These are phyloP conservation scores for Penstemon barbatus DNA, from an alignment of 257 asterid genomes.

Conservation along the genomic window DNA sequence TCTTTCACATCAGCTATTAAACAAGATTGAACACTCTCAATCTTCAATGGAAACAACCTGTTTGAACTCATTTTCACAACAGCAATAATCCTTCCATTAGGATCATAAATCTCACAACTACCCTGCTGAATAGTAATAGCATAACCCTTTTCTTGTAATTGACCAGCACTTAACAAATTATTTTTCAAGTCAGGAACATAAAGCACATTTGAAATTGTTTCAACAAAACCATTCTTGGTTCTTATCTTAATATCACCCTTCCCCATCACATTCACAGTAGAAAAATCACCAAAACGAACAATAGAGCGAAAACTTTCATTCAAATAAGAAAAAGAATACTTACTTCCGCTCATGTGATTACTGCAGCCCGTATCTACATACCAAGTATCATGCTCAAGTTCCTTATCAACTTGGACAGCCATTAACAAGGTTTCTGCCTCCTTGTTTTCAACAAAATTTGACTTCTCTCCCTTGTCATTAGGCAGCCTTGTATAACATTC, in stretches of 20 bases:
- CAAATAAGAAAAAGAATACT: neutral
- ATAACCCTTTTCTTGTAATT: slow-evolving; percentile 6
- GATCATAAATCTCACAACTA: slow-evolving; percentile 18
- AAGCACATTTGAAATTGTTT: slow-evolving; percentile 8
- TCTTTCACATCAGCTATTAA: neutral
- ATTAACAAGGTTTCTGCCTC: no score
- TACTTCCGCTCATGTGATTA: slow-evolving; percentile 20
- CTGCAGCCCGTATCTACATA: slow-evolving; percentile 24
- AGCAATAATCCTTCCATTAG: neutral
- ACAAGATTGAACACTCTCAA: neutral
- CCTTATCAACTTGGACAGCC: neutral
- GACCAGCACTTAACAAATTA: slow-evolving; percentile 20
- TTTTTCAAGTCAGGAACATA: slow-evolving; percentile 12
- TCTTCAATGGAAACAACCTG: neutral
- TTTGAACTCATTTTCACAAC: neutral
- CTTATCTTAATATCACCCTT: slow-evolving; percentile 5
- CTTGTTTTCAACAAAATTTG: slow-evolving; percentile 19
- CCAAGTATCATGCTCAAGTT: neutral
- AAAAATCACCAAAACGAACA: slow-evolving; percentile 23
- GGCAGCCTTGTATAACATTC: slow-evolving; percentile 17
- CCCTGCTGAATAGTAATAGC: slow-evolving; percentile 2
- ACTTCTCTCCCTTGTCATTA: neutral
- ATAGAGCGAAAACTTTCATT: neutral
- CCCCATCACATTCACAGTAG: slow-evolving; percentile 12
- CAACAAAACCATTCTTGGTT: slow-evolving; percentile 1